Conservation (phyloP, 352 stramenopile genomes). For the Pythium aristosporum region DNA sequence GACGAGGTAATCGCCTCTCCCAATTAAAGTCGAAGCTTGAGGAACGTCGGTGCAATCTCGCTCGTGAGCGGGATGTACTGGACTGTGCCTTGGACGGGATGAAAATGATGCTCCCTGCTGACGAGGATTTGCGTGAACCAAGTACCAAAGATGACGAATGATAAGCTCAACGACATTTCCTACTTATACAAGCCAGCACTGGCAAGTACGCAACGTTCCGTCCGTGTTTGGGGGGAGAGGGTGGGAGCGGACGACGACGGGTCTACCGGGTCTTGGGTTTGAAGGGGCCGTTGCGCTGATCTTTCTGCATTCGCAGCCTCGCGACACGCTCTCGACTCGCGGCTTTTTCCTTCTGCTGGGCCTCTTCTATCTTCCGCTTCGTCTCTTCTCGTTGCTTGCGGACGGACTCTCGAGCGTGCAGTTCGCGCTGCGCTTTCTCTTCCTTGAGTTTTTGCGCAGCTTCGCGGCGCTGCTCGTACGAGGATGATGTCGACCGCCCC, state of each 20-base stretch:
- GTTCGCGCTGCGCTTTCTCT: slow-evolving; percentile 64
- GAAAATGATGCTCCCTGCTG: slow-evolving; percentile 34
- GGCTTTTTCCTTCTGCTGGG: slow-evolving; percentile 64
- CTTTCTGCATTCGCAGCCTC: slow-evolving; percentile 55
- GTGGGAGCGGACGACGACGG: not conserved
- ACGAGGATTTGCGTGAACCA: slow-evolving; percentile 32
- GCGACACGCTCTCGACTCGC: slow-evolving; percentile 66
- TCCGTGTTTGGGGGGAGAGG: not conserved
- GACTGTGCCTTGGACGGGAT: slow-evolving; percentile 40
- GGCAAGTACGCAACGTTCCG: slow-evolving; percentile 1
- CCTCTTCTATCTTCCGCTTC: slow-evolving; percentile 59
- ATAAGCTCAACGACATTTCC: slow-evolving; percentile 5
- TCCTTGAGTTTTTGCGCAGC: slow-evolving; percentile 66
- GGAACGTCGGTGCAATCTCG: slow-evolving; percentile 28
- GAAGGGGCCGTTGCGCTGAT: slow-evolving; percentile 18
- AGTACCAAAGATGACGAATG: not conserved
- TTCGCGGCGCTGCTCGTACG: slow-evolving; percentile 61
- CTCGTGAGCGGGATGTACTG: slow-evolving; percentile 35
- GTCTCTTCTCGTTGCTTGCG: slow-evolving; percentile 68
- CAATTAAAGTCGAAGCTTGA: not conserved
- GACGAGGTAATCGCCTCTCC: not conserved
- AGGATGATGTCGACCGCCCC: slow-evolving; percentile 26
- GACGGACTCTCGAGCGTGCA: slow-evolving; percentile 55
- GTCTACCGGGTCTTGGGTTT: slow-evolving; percentile 16
- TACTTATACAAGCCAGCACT: slow-evolving; percentile 5